Evolutionary conservation across 768 basidiomycete genomes (phyloP).

Genomic region (Polyporus arcularius): DNA sequence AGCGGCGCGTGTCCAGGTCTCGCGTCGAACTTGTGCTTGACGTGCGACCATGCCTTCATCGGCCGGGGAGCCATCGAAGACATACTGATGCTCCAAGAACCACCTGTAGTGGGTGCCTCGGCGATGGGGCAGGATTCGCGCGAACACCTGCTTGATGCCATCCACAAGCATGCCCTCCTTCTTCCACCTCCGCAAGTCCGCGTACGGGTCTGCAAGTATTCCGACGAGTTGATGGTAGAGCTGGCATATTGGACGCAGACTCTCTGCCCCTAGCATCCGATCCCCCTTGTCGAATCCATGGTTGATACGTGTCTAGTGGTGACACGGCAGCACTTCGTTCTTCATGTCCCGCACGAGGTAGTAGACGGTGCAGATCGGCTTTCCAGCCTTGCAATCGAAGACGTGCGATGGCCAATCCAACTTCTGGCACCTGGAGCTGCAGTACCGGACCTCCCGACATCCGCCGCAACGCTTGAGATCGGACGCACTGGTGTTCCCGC

Average conservation of each 20-base stretch:
- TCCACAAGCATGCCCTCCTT: constrained; percentile 32
- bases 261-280: constrained; percentile 28
- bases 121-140: too few relatives aligned
- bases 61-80: constrained; percentile 23
- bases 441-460: constrained; percentile 33
- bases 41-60: neutral
- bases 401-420: constrained; percentile 35
- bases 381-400: constrained; percentile 32
- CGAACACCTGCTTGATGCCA: constrained; percentile 34
- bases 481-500: neutral
- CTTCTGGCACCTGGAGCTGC: constrained; percentile 33
- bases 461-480: neutral
- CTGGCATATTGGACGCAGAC: too few relatives aligned
- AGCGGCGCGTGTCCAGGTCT: neutral
- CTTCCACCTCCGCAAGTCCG: neutral
- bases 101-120: constrained; percentile 36
- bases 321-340: constrained; percentile 29
- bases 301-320: constrained; percentile 35
- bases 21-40: neutral
- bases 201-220: constrained; percentile 22
- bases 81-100: constrained; percentile 37
- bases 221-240: constrained; percentile 30
- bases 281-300: constrained; percentile 36
- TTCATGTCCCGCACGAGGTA: constrained; percentile 30
- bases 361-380: constrained; percentile 34